Percentiles rank a stretch among this genome's conserved stretches.
phyloP scores from a whole-genome alignment of 176 grass and related monocot species.

The Puya raimondii region DNA sequence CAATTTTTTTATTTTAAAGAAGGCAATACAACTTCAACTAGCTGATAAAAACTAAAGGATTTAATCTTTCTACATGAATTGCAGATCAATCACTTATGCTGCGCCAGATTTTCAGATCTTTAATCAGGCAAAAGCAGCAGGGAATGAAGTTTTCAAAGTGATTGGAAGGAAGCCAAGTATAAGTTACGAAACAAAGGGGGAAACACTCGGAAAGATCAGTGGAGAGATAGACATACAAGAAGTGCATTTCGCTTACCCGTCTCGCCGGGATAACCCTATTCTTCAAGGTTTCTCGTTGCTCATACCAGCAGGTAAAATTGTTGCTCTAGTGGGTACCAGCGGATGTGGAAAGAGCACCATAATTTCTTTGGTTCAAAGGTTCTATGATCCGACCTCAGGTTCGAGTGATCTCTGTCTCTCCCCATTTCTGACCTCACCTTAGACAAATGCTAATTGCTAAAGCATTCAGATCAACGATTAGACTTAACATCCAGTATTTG shows the following conservation, averaged over 20 bases:
- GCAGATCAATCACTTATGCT: conserved; percentile 60
- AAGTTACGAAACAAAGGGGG: conserved; percentile 27
- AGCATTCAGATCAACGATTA: too few species aligned
- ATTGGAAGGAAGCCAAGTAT: conserved; percentile 30
- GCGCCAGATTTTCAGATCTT: conserved; percentile 59
- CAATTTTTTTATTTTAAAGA: too few species aligned
- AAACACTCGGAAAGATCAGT: conserved; percentile 17
- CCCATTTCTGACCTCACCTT: background rate
- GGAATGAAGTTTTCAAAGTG: conserved; percentile 35
- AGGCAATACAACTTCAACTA: background rate
- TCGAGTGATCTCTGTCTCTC: background rate
- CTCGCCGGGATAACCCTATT: conserved; percentile 29
- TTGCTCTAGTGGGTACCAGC: conserved; percentile 35
- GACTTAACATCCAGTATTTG: too few species aligned
- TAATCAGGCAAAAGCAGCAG: conserved; percentile 40
- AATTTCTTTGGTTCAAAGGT: conserved; percentile 40
- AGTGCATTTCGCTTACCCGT: conserved; percentile 41
- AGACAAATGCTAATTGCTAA: too few species aligned
- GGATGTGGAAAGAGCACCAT: conserved; percentile 51
- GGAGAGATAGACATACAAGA: conserved; percentile 26
- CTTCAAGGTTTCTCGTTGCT: conserved; percentile 38
- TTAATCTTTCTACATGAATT: background rate
- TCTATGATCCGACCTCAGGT: conserved; percentile 43
- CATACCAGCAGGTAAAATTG: conserved; percentile 30
- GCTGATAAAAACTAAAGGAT: background rate